phyloP scores from a whole-genome alignment of 1,284 basidiomycete species.

The Pseudozyma thailandica region DNA sequence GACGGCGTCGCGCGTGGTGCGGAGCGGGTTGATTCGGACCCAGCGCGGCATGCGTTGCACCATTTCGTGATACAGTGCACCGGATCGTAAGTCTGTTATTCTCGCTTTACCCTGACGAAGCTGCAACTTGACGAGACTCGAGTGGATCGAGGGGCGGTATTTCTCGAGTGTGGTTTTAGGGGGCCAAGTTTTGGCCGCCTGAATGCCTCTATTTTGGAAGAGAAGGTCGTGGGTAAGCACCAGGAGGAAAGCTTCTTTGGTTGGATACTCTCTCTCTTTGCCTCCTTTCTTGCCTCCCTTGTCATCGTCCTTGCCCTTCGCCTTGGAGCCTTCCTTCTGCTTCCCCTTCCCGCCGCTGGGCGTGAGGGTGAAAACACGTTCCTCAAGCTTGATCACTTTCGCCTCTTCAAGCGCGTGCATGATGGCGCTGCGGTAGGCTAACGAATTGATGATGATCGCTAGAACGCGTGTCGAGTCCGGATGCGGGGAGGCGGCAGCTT shows the following conservation, averaged over 20 bases:
- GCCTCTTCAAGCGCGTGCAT: constrained; percentile 33
- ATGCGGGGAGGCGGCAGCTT: constrained; percentile 44
- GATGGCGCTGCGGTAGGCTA: constrained; percentile 51
- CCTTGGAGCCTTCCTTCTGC: constrained; percentile 1
- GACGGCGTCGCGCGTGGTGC: constrained; percentile 69
- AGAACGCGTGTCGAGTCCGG: constrained; percentile 55
- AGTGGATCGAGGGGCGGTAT: constrained; percentile 86
- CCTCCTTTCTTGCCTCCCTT: background rate
- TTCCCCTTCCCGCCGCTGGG: background rate
- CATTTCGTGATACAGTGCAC: constrained; percentile 46
- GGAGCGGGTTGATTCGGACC: constrained; percentile 59
- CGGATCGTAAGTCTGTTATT: constrained; percentile 55
- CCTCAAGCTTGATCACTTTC: constrained; percentile 39
- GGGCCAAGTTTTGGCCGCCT: constrained; percentile 59
- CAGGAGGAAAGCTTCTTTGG: constrained; percentile 50
- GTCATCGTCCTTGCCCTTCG: constrained; percentile 14
- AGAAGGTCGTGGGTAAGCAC: constrained; percentile 63
- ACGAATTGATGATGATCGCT: constrained; percentile 56
- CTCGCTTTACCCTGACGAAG: constrained; percentile 69
- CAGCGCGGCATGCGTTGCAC: constrained; percentile 59
- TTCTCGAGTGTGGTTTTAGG: constrained; percentile 69
- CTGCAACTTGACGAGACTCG: constrained; percentile 85
- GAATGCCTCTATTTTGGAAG: constrained; percentile 55
- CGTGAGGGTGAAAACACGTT: constrained; percentile 31
- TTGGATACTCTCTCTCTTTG: constrained; percentile 10